Evolutionary conservation across 2,329 filamentous ascomycete genomes (phyloP).

Genomic region (Diplodia scrobiculata): DNA sequence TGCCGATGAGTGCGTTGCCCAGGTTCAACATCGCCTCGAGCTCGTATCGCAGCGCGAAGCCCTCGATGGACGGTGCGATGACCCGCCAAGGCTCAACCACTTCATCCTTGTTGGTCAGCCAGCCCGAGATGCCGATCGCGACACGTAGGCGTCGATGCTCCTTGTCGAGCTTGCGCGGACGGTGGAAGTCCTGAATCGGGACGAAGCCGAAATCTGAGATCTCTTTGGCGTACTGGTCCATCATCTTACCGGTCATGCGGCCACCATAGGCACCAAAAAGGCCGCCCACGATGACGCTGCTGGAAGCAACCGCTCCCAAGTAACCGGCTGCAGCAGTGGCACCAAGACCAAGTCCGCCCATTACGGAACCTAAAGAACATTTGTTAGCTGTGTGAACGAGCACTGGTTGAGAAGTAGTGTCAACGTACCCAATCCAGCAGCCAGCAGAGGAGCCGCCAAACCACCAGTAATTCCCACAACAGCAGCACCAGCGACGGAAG

Average conservation of each 20-base stretch:
- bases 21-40: conserved; percentile 74
- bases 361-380: conserved; percentile 61
- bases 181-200: conserved; percentile 13
- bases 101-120: conserved; percentile 72
- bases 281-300: conserved; percentile 75
- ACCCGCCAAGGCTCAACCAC: conserved; percentile 75
- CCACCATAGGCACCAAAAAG: conserved; percentile 91
- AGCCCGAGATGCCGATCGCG: conserved; percentile 81
- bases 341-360: conserved; percentile 75
- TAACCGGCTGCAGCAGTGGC: conserved; percentile 74
- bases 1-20: conserved; percentile 73
- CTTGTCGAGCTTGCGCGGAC: conserved; percentile 51
- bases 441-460: conserved; percentile 74
- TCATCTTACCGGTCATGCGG: conserved; percentile 79
- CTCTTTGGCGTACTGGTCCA: conserved; percentile 81
- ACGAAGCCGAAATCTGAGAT: conserved; percentile 91
- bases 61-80: conserved; percentile 68
- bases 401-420: conserved; percentile 40
- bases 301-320: conserved; percentile 77
- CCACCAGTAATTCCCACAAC: conserved; percentile 79
- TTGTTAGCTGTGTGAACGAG: neutral
- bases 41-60: conserved; percentile 84
- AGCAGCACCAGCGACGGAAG: conserved; percentile 82
- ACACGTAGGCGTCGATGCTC: conserved; percentile 64
- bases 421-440: conserved; percentile 63